Conservation (phyloP, 164 flowering plant species). For the Vitis rotundifolia region DNA sequence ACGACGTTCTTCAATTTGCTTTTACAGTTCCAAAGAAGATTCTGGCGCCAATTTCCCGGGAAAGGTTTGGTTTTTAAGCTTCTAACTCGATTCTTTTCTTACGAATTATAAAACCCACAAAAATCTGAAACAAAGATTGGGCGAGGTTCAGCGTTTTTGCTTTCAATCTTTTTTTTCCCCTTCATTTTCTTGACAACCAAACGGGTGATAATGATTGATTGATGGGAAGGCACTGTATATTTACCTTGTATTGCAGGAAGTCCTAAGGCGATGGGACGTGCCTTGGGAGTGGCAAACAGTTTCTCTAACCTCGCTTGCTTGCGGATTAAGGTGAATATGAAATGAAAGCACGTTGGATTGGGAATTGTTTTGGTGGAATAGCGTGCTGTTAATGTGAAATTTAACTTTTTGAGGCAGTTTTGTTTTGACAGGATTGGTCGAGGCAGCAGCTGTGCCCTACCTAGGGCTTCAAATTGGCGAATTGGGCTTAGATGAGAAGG, state of each 20-base stretch:
- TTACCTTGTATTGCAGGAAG: constrained; percentile 31
- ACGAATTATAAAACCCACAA: no score
- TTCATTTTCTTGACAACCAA: not conserved
- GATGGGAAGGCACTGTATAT: no score
- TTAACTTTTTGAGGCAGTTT: constrained; percentile 82
- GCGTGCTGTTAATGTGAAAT: constrained; percentile 8
- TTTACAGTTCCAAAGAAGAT: constrained; percentile 26
- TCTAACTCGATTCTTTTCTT: not conserved
- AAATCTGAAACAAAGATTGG: no score
- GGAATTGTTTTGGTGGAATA: not conserved
- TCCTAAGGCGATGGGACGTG: constrained; percentile 81
- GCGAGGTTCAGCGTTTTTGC: no score
- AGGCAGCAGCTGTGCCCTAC: constrained; percentile 59
- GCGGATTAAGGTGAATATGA: constrained; percentile 68
- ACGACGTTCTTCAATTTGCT: constrained; percentile 19
- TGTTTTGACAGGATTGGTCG: constrained; percentile 90
- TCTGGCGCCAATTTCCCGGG: constrained; percentile 15
- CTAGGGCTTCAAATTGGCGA: constrained; percentile 58
- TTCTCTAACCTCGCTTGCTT: constrained; percentile 71
- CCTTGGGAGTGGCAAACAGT: constrained; percentile 93
- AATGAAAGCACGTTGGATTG: not conserved
- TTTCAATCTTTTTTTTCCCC: not conserved
- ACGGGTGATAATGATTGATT: no score
- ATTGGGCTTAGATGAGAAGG: constrained; percentile 81
- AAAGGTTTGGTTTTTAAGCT: constrained; percentile 22